Evolutionary conservation across 2,329 filamentous ascomycete genomes (phyloP).

Genomic region (Xylariaceae sp.): DNA sequence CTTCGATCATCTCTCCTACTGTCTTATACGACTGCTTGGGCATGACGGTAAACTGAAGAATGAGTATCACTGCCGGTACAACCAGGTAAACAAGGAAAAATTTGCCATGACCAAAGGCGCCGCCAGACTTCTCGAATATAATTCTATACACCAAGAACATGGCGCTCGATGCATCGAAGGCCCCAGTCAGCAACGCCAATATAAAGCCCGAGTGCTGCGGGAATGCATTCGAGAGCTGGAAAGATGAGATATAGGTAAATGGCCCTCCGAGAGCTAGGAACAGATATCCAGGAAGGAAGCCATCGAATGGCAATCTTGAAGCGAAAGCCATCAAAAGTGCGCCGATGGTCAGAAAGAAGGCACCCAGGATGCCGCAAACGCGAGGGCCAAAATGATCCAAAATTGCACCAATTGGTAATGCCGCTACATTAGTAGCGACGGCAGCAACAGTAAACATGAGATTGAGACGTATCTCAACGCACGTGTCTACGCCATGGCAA

Average conservation of each 20-base stretch:
- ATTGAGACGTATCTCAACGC: constrained; percentile 64
- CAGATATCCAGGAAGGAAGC: constrained; percentile 68
- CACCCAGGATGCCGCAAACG: constrained; percentile 68
- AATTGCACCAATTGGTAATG: constrained; percentile 79
- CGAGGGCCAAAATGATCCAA: constrained; percentile 79
- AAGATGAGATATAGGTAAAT: constrained; percentile 77
- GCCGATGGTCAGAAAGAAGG: constrained; percentile 64
- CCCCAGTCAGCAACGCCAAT: constrained; percentile 72
- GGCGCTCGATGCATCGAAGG: constrained; percentile 79
- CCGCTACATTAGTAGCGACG: constrained; percentile 81
- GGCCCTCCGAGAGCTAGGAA: constrained; percentile 74
- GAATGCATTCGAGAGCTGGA: constrained; percentile 82
- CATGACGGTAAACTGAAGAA: constrained; percentile 67
- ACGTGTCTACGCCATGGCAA: constrained; percentile 46
- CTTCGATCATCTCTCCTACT: constrained; percentile 73
- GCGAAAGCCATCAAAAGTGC: constrained; percentile 69
- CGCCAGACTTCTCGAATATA: constrained; percentile 55
- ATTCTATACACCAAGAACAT: constrained; percentile 72
- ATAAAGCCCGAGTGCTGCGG: constrained; percentile 74
- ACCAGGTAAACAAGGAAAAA: constrained; percentile 72
- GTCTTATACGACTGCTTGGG: constrained; percentile 78
- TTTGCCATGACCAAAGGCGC: constrained; percentile 54
- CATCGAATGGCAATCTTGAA: constrained; percentile 64
- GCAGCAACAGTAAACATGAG: constrained; percentile 91
- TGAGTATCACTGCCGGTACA: constrained; percentile 63